Base-by-base conservation (phyloP, 2,329 filamentous ascomycete species). In the Sclerotiophoma versabilis region DNA sequence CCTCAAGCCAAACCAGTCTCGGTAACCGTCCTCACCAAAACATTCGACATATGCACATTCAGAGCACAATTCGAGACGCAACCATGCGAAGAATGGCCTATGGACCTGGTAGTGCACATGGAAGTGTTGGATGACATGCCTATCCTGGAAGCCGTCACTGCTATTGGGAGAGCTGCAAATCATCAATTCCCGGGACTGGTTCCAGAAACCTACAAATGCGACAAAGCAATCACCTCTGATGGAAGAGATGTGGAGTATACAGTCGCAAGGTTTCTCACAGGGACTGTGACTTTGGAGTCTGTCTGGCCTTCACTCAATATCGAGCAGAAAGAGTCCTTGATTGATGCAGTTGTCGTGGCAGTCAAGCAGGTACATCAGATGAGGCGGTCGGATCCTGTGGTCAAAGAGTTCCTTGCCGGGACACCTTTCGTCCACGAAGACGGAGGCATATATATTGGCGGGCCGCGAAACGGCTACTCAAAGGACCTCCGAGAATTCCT, bases 181-280 rank as follows among this genome's bases (percentile, higher is more conserved):
- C 50, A 54, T 41, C 50, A 54, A 11, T 44, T 48, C 15, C 50
- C 50, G 3, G 50, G 50, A 30, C 32, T 54, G 5, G 43, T 54
- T 1, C 50, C 50, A 14, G 50, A 54, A 17, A 54, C 44, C 5
- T 54, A 48, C 20, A 29, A 14, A 14, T 48, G 44, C 38, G 30
- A 32, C 15, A 54, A 11, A 15, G 38, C 50, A 3, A 43, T 48
- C 37, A 48, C 50, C 9, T 23, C 50, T 26, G 50, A 54, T 30
- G 50, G 50, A 30, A 30, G 50, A 38, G 50, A 54, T 14, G 26
- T 54, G 19, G 44, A 54, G 10, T 54, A 48, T 32, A 27, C 44
- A 27, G 37, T 54, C 15, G 20, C 43, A 8, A 48, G 27, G 6
- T 54, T 37, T 29, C 44, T 54, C 26, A 54, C 50, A 22, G 50